Base-by-base conservation (phyloP, 2,329 filamentous ascomycete genomes). In the Calonectria honghensis region DNA sequence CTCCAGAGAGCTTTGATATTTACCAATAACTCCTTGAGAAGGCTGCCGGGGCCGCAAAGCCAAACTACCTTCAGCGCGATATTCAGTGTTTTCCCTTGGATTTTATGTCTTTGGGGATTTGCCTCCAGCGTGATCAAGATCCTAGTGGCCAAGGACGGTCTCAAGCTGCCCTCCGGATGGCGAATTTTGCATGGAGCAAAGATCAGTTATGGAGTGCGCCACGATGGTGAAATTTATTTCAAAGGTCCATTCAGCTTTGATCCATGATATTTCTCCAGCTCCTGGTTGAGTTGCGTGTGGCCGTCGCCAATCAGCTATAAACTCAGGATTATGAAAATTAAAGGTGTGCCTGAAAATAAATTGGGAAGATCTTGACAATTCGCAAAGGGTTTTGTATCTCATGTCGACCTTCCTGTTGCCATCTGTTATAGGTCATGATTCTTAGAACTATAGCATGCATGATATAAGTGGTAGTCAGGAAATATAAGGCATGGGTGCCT, bases 41-140 rank as follows among this genome's bases (percentile, higher is more conserved):
- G 18, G 39, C 61, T 13, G 18, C 27, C 18, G 27, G 1, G 16
- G 29, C 39, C 10, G 24, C 61, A 2, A 48, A 9, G 18, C 13
- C 5, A 41, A 65, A 41, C 61, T 41, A n/a, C 39, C 39, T 1
- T 50, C 61, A 0, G 61, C 24, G 10, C 39, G 61, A 3, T 65
- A 41, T 27, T 50, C 61, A 65, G 61, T 32, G 61, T 65, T 18
- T 32, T 65, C 39, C 35, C 61, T 9, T 27, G 50, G 61, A 65
- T 27, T n/a, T 29, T 65, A 1, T 41, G 61, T 5, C 61, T 65
- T 2, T 65, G 39, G 61, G 39, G 61, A n/a, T 65, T 65, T n/a
- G 39, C 61, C 10, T 35, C 24, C 24, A 24, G 24, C 24, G 24
- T 24, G 24, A 24, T 24, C 39, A 65, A 50, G 39, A 27, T 50